Evolutionary conservation across 2,329 filamentous ascomycete genomes (phyloP).

Genomic region (Phyllosticta citriasiana): DNA sequence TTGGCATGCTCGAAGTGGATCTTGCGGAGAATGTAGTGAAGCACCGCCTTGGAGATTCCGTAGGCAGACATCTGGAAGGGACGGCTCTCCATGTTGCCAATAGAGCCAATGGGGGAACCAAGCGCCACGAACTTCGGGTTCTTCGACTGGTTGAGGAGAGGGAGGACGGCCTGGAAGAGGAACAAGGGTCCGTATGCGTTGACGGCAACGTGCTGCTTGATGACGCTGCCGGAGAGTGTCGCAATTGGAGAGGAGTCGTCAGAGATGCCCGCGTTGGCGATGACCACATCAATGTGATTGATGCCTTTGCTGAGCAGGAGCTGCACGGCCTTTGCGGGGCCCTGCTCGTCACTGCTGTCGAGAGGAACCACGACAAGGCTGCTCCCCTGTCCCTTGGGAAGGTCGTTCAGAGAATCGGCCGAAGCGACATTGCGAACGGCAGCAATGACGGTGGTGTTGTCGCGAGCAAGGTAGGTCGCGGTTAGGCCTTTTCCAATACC

Average conservation of each 20-base stretch:
- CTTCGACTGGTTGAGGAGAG: not conserved
- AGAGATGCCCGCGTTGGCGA: constrained; percentile 37
- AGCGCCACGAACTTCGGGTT: not conserved
- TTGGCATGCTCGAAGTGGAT: not conserved
- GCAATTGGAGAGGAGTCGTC: not conserved
- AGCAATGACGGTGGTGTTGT: not conserved
- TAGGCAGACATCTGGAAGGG: not conserved
- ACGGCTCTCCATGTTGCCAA: not conserved
- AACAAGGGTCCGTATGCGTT: not conserved
- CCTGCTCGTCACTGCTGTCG: not conserved
- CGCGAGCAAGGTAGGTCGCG: not conserved
- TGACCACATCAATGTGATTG: constrained; percentile 13
- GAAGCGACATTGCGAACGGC: not conserved
- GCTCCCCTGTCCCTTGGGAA: not conserved
- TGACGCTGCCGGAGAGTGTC: not conserved
- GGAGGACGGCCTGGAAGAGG: not conserved
- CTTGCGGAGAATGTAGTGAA: not conserved
- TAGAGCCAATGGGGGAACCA: not conserved
- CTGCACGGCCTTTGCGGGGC: not conserved
- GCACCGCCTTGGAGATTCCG: not conserved
- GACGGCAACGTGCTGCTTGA: not conserved
- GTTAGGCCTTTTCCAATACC: not conserved
- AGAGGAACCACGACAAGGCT: not conserved
- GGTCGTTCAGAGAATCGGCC: not conserved
- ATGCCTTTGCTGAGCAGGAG: constrained; percentile 4